Evolutionary conservation across 108 stramenopile species (phyloP).

Genomic region (Fistulifera pelliculosa): DNA sequence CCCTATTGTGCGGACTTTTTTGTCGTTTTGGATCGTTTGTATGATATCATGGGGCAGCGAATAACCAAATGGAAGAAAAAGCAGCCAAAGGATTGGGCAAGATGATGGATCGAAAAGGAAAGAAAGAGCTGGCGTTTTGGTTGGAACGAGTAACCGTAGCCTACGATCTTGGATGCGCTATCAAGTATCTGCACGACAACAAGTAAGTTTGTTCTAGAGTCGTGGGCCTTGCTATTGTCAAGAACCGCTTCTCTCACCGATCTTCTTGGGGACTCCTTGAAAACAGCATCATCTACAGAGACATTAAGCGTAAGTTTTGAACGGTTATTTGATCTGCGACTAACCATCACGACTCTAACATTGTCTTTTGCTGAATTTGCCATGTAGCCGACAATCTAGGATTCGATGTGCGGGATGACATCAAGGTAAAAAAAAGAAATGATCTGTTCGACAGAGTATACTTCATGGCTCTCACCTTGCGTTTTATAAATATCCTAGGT

Average conservation of each 20-base stretch:
- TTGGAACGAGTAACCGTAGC: conserved; percentile 60
- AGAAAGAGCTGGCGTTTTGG: conserved; percentile 54
- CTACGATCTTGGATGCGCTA: conserved; percentile 66
- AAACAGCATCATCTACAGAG: conserved; percentile 63
- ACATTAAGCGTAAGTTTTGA: conserved; percentile 52
- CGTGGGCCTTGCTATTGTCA: neutral
- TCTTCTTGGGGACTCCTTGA: no score
- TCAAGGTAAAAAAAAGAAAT: no score
- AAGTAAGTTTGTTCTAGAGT: conserved; percentile 36
- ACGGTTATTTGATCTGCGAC: no score
- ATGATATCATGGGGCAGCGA: conserved; percentile 57
- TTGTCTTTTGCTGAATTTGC: no score
- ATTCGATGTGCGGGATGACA: conserved; percentile 43
- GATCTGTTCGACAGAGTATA: no score
- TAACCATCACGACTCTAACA: no score
- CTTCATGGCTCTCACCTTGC: no score
- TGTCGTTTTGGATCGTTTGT: conserved; percentile 69
- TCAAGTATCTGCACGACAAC: conserved; percentile 64
- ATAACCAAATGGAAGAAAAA: conserved; percentile 60
- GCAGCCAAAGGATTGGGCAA: conserved; percentile 37
- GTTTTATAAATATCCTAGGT: conserved; percentile 40
- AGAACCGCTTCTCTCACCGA: neutral
- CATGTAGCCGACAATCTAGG: conserved; percentile 21
- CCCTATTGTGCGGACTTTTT: conserved; percentile 46
- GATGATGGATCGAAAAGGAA: conserved; percentile 51